Base-by-base conservation (phyloP, 139 green algal genomes). In the Choricystis sp. region DNA sequence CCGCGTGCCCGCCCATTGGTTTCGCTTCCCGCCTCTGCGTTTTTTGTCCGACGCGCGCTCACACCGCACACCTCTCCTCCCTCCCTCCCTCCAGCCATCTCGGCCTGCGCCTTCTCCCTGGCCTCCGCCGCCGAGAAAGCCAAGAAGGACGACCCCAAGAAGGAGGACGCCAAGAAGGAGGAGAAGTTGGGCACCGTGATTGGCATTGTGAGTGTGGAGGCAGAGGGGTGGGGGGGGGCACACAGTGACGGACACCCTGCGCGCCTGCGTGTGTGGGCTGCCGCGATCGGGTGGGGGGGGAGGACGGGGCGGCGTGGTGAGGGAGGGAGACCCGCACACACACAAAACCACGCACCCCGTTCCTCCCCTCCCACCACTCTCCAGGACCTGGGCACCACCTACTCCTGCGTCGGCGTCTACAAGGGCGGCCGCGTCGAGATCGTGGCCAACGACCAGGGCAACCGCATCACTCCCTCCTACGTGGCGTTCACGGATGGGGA, bases 401-500 rank as follows among this genome's bases (percentile, higher is more conserved):
- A 98, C 78, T 95, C 84, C 1, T 99, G 94, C 70, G 94, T 99
- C 56, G 94, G 94, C 24, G 94, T 99, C 0, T 99, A 95, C 80
- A 96, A 97, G 74, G 97, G 96, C 69, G 90, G 92, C 40, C 76
- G 81, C 1, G 93, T 99, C 49, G 93, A 99, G 74, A 99, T 98
- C 72, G 96, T 99, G 62, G 92, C 91, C 59, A 99, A 97, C 75
- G 91, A 98, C 63, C 89, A 94, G 73, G 92, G 94, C 62, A 98
- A 98, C 83, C 79, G 94, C 24, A 98, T 99, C 74, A 98, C 91
- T 2, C 94, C 94, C 19, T 97, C 92, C 0, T 98, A 97, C 67
- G 93, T 99, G 9, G 94, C 94, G 0, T 99, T 98, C 83, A 97
- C 91, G n/a, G 94, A 98, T 79, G 77, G n/a, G n/a, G 94, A 99